phyloP scores from a whole-genome alignment of 108 stramenopile genomes.

The Cyclotella atomus region DNA sequence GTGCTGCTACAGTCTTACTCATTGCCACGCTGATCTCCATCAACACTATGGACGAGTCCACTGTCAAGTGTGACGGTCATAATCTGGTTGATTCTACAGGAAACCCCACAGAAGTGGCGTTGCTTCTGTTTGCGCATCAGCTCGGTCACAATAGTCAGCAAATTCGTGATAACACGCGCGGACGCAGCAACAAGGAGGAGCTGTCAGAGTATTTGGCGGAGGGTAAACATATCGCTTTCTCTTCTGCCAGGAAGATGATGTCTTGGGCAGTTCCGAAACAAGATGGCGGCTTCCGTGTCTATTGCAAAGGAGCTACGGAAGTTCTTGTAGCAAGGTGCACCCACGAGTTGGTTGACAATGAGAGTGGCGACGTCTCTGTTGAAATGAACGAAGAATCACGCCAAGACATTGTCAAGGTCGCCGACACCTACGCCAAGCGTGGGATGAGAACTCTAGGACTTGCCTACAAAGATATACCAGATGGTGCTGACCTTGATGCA shows the following conservation, averaged over 20 bases:
- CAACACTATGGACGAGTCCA: slow-evolving; percentile 88
- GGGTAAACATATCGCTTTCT: slow-evolving; percentile 86
- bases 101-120: slow-evolving; percentile 95
- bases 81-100: slow-evolving; percentile 83
- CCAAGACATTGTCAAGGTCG: slow-evolving; percentile 38
- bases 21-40: slow-evolving; percentile 64
- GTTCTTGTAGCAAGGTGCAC: slow-evolving; percentile 72
- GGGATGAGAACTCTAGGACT: slow-evolving; percentile 86
- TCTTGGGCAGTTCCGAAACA: slow-evolving; percentile 80
- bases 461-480: slow-evolving; percentile 81
- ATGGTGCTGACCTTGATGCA: slow-evolving; percentile 62
- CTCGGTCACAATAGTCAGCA: slow-evolving; percentile 66
- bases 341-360: slow-evolving; percentile 7
- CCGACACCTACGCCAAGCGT: slow-evolving; percentile 71
- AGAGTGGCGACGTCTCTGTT: slow-evolving; percentile 20
- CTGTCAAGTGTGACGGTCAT: slow-evolving; percentile 50
- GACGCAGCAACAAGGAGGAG: slow-evolving; percentile 64
- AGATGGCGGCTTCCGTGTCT: slow-evolving; percentile 77
- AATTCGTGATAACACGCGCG: slow-evolving; percentile 71
- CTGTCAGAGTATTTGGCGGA: slow-evolving; percentile 64
- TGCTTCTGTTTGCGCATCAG: slow-evolving; percentile 70
- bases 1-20: slow-evolving; percentile 36
- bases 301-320: slow-evolving; percentile 89
- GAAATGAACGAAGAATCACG: slow-evolving; percentile 42
- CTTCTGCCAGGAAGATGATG: slow-evolving; percentile 93